Evolutionary conservation across 768 basidiomycete species (phyloP).

Genomic region (Mrakia frigida): DNA sequence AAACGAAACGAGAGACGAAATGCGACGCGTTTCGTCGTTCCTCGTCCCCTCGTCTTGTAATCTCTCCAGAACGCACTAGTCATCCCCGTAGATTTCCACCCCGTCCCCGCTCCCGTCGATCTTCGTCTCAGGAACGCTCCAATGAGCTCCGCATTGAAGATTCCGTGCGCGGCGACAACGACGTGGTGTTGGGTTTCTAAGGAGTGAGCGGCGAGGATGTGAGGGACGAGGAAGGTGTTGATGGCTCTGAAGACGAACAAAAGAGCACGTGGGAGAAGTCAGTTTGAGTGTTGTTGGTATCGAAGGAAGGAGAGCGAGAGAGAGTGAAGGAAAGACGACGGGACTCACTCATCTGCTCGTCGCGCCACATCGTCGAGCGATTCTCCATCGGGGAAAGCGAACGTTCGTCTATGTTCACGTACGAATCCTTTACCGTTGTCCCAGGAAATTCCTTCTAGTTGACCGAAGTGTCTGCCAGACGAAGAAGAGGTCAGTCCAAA

Average conservation of each 20-base stretch:
- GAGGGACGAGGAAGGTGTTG: conserved; percentile 54
- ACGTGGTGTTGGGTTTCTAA: conserved; percentile 52
- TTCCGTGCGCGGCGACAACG: conserved; percentile 69
- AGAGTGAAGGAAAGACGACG: neutral
- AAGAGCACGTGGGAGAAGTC: neutral
- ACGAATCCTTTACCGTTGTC: conserved; percentile 32
- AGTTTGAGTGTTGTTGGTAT: neutral
- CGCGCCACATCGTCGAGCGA: conserved; percentile 58
- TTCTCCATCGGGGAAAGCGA: conserved; percentile 64
- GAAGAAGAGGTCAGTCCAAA: neutral
- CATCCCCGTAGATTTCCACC: conserved; percentile 5
- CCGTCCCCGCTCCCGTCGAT: neutral
- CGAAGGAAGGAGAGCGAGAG: neutral
- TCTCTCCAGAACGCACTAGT: conserved; percentile 11
- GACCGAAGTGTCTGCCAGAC: conserved; percentile 51
- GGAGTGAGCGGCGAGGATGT: conserved; percentile 50
- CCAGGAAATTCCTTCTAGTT: conserved; percentile 62
- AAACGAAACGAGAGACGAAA: too few relatives aligned
- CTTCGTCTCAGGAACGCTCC: conserved; percentile 15
- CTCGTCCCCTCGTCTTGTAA: too few relatives aligned
- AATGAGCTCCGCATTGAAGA: conserved; percentile 51
- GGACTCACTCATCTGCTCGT: conserved; percentile 49
- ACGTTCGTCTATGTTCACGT: conserved; percentile 27
- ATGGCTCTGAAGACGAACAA: conserved; percentile 44
- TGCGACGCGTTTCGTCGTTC: neutral